Evolutionary conservation across 768 basidiomycete genomes (phyloP).

Genomic region (Podaxis sp.): DNA sequence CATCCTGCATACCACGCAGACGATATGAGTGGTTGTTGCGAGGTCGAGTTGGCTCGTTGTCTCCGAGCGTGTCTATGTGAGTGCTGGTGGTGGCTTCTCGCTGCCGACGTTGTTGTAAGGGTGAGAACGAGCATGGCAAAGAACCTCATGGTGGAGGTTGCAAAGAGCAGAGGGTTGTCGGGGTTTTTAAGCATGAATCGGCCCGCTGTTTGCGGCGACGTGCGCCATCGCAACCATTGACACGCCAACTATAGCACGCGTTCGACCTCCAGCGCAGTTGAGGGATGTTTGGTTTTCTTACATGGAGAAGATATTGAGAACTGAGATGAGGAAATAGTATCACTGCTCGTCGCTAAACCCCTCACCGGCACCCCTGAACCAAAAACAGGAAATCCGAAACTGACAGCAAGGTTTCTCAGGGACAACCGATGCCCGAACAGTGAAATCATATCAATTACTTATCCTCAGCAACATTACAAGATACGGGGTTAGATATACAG

Average conservation of each 20-base stretch:
- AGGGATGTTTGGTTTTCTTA: neutral
- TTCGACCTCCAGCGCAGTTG: neutral
- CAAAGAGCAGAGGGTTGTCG: neutral
- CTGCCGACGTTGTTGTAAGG: conserved; percentile 16
- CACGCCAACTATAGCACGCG: neutral
- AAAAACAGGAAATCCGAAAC: neutral
- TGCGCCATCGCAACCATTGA: conserved; percentile 11
- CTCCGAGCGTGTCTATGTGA: conserved; percentile 18
- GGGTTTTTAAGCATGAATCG: neutral
- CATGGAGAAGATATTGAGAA: neutral
- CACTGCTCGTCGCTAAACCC: neutral
- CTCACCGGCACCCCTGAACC: no score
- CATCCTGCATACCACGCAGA: conserved; percentile 52
- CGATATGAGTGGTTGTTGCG: conserved; percentile 23
- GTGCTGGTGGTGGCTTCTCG: neutral
- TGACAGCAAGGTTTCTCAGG: neutral
- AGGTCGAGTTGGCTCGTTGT: neutral
- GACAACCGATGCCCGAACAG: neutral
- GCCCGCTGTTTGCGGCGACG: conserved; percentile 1
- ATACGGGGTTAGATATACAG: neutral
- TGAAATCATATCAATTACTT: neutral
- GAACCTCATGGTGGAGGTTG: conserved; percentile 1
- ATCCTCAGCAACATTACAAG: neutral
- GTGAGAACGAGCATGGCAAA: conserved; percentile 2
- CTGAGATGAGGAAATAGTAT: neutral